Base-by-base conservation (phyloP, 257 asterid species). In the Mitragyna speciosa region DNA sequence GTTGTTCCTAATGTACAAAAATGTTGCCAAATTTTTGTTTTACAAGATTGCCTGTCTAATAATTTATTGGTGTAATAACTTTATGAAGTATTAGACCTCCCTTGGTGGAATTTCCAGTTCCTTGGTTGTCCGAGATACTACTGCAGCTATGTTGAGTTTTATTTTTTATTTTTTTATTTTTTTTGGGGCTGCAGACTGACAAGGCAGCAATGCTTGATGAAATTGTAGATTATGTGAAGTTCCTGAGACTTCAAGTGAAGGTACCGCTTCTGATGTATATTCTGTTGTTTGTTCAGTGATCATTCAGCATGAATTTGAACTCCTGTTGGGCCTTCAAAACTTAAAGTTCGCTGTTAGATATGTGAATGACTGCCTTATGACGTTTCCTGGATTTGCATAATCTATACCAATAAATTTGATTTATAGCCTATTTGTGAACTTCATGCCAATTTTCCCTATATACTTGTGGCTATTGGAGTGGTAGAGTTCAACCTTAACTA, bases 201-300 rank as follows among this genome's bases (percentile, higher is more conserved):
- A 93, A 97, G 89, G 99, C 99, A 45, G 95, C 93, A 70, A 95
- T 95, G 99, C 93, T 95, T 76, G 99, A 95, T 79, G 99, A 95
- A 87, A 89, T 95, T 83, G 97, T 93, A 82, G 99, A 95, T 85
- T 95, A 95, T 78, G 98, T 95, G 74, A 95, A 95, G 91, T 95
- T 95, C 92, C 87, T 95, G 86, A 86, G 98, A 76, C 98, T 95
- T 77, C 99, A 95, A 88, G 97, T 95, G 81, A 95, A 95, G 98
- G 99, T 95, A 87, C 30, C 28, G 59, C 49, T 43, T 66, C 64
- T 24, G 30, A 78, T 68, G 43, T 65, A 31, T 70, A 12, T 1
- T 66, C 47, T 74, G 79, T 76, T 77, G 26, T 58, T 47, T 68
- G 4, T 61, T 70, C 73, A 6, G 15, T 47, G 28, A 41, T 28